These are phyloP conservation scores for Chamaecyparis obtusa DNA, from an alignment of 75 land plant species.

Conservation along the genomic window DNA sequence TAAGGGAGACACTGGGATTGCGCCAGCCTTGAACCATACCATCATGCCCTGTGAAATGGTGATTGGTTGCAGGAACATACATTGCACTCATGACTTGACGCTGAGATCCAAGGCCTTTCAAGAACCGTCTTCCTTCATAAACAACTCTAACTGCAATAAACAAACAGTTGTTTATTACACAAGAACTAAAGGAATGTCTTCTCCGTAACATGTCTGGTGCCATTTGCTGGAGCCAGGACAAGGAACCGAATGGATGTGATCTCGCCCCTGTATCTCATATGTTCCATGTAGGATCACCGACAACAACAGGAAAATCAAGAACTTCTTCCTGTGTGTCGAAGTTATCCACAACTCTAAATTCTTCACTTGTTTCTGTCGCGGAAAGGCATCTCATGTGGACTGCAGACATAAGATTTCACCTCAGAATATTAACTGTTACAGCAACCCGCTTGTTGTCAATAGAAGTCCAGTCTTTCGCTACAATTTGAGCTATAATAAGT, in stretches of 20 bases:
- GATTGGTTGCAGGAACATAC: constrained; percentile 63
- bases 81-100: constrained; percentile 83
- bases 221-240: too few relatives aligned
- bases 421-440: too few relatives aligned
- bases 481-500: too few relatives aligned
- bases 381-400: background rate
- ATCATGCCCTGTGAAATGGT: constrained; percentile 56
- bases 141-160: constrained; percentile 77
- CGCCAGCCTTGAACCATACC: constrained; percentile 88
- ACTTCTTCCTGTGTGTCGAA: background rate
- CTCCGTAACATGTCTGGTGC: constrained; percentile 72
- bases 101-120: constrained; percentile 64
- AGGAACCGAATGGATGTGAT: too few relatives aligned
- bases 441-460: background rate
- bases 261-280: background rate
- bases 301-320: background rate
- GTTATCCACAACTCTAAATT: background rate
- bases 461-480: background rate
- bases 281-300: background rate
- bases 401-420: background rate
- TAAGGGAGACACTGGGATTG: constrained; percentile 64
- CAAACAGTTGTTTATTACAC: constrained; percentile 74
- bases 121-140: constrained; percentile 62
- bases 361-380: too few relatives aligned
- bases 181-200: constrained; percentile 67